Percentiles rank a stretch among this genome's conserved stretches.
phyloP scores from a whole-genome alignment of 306 rosid genomes.

The Pterocarpus macrocarpus region DNA sequence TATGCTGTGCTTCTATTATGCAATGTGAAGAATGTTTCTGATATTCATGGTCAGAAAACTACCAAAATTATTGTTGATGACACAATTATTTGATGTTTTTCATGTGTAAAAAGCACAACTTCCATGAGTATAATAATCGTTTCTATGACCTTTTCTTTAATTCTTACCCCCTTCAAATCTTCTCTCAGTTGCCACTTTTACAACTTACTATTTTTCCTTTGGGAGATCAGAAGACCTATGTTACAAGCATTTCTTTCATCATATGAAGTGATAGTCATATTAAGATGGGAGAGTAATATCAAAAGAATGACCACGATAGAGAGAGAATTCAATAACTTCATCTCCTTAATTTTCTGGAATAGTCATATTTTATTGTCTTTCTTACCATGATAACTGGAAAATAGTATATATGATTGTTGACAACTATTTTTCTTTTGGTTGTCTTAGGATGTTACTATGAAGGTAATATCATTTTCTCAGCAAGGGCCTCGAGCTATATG shows the following conservation, averaged over 20 bases:
- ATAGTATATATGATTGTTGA: conserved; percentile 9
- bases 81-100: conserved; percentile 26
- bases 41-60: conserved; percentile 20
- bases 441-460: conserved; percentile 90
- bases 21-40: not conserved
- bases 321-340: conserved; percentile 13
- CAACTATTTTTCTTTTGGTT: conserved; percentile 41
- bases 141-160: not conserved
- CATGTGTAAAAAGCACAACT: conserved; percentile 6
- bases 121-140: not conserved
- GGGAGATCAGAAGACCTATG: not conserved
- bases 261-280: not conserved
- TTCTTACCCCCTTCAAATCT: not conserved
- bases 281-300: not conserved
- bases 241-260: conserved; percentile 20
- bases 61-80: conserved; percentile 7
- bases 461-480: conserved; percentile 96
- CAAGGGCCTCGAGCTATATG: conserved; percentile 96
- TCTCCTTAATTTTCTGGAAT: conserved; percentile 24
- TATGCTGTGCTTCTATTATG: conserved; percentile 14
- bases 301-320: conserved; percentile 2
- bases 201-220: conserved; percentile 10
- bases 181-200: conserved; percentile 1
- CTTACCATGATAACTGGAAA: conserved; percentile 36
- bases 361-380: conserved; percentile 12